Base-by-base conservation (phyloP, 257 asterid genomes). In the Plantago major region DNA sequence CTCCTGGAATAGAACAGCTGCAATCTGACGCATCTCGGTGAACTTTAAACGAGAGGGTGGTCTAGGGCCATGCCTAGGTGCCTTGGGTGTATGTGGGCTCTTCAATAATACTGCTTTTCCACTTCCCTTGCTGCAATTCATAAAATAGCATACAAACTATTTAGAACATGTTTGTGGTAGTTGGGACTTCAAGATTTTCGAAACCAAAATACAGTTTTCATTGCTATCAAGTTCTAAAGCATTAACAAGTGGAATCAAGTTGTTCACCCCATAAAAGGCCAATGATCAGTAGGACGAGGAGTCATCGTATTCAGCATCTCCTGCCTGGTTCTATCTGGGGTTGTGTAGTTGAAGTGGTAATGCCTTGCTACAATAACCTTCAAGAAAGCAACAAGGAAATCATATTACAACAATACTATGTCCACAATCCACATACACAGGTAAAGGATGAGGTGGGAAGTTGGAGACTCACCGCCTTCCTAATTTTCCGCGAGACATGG, bases 1-100 rank as follows among this genome's bases (percentile, higher is more conserved):
- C 58, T 89, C 97, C 68, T 79, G 95, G 77, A 86, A 92, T 46
- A 92, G 94, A 69, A 86, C 99, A 40, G 94, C 96, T 60, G 99
- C 85, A 64, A 92, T 82, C 71, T 89, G 96, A 47, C 84, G 75
- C 85, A 88, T 89, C 75, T 92, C 97, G 0, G 87, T 68, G 55
- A 74, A 71, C 82, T 80, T 92, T 49, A 86, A 58, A 33, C 94
- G 90, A 15, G 91, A 87, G 15, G 96, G 95, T 10, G 97, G 89
- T 5, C 93, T 89, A 12, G 95, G 88, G 5, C 95, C 95, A 38
- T 89, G 99, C 78, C 64, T 87, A 9, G 99, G 99, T 60, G 97
- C 97, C 81, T 83, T 87, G 1, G 96, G 99, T 33, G 97, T 82
- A 67, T 79, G 89, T 15, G 97, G 99, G 55, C 95, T 78, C 4